These are phyloP conservation scores for Fusarium chaquense DNA, from an alignment of 2,329 filamentous ascomycete species.

Conservation along the genomic window DNA sequence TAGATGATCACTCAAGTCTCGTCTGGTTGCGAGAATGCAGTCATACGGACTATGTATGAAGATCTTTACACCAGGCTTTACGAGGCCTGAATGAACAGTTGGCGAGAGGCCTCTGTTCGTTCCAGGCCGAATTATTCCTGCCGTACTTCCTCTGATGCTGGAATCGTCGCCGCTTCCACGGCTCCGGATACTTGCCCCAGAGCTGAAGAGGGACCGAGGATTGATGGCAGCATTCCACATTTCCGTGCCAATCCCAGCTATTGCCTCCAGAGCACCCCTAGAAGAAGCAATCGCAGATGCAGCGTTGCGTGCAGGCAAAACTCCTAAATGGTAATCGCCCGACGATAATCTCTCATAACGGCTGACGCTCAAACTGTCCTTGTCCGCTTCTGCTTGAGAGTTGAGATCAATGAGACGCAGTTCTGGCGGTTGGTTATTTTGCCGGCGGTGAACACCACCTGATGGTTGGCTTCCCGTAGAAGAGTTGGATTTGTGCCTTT, in stretches of 20 bases:
- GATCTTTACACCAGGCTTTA: conserved; percentile 74
- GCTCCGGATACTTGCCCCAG: conserved; percentile 80
- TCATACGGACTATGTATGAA: conserved; percentile 98
- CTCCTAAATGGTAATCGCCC: conserved; percentile 90
- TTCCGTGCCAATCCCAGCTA: conserved; percentile 78
- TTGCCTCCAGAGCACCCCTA: conserved; percentile 79
- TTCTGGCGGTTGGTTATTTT: conserved; percentile 87
- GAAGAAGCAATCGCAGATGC: conserved; percentile 73
- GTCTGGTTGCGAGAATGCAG: conserved; percentile 90
- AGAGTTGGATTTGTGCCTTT: conserved; percentile 56
- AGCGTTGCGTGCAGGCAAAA: conserved; percentile 79
- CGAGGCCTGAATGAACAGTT: conserved; percentile 65
- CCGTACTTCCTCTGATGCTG: conserved; percentile 57
- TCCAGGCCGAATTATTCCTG: conserved; percentile 49
- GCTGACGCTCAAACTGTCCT: conserved; percentile 86
- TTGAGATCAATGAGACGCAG: conserved; percentile 89
- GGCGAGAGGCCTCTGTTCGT: conserved; percentile 46
- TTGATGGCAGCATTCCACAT: conserved; percentile 94
- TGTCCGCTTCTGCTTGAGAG: conserved; percentile 87
- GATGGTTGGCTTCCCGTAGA: conserved; percentile 69
- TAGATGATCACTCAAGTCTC: conserved; percentile 87
- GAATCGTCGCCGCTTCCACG: conserved; percentile 72
- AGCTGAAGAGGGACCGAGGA: conserved; percentile 87
- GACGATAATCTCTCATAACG: conserved; percentile 88
- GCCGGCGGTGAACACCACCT: conserved; percentile 75